phyloP scores from a whole-genome alignment of 208 protist genomes.

The Acanthamoeba healyi region DNA sequence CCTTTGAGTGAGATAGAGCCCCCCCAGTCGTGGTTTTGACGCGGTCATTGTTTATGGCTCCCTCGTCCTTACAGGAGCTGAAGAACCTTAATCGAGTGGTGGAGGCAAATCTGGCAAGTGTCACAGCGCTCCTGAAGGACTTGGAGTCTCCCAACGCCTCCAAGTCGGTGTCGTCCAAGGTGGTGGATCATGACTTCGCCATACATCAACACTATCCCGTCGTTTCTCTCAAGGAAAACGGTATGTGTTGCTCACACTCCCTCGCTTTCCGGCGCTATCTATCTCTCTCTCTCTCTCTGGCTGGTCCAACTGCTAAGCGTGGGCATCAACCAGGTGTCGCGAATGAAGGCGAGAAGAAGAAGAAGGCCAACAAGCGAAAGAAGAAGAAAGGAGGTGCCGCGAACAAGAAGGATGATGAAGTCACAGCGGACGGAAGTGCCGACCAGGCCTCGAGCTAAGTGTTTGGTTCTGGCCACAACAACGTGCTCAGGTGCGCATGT shows the following conservation, averaged over 20 bases:
- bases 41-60: neutral
- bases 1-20: no score
- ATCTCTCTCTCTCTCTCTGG: neutral
- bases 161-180: neutral
- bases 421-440: neutral
- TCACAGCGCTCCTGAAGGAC: neutral
- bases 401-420: neutral
- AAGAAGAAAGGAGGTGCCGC: conserved; percentile 7
- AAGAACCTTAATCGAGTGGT: neutral
- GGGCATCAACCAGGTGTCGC: no score
- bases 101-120: conserved; percentile 10
- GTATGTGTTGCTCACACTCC: neutral
- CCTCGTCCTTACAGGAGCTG: neutral
- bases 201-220: conserved; percentile 34
- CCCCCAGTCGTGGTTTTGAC: no score
- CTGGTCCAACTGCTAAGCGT: neutral
- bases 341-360: conserved; percentile 25
- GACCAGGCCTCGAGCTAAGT: neutral
- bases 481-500: no score
- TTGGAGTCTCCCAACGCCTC: neutral
- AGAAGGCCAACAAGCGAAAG: conserved; percentile 43
- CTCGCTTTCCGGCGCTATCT: neutral
- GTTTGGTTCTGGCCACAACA: no score
- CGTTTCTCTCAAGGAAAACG: conserved; percentile 7
- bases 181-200: neutral